Conservation (phyloP, 1,284 basidiomycete species). For the Thelephora terrestris region DNA sequence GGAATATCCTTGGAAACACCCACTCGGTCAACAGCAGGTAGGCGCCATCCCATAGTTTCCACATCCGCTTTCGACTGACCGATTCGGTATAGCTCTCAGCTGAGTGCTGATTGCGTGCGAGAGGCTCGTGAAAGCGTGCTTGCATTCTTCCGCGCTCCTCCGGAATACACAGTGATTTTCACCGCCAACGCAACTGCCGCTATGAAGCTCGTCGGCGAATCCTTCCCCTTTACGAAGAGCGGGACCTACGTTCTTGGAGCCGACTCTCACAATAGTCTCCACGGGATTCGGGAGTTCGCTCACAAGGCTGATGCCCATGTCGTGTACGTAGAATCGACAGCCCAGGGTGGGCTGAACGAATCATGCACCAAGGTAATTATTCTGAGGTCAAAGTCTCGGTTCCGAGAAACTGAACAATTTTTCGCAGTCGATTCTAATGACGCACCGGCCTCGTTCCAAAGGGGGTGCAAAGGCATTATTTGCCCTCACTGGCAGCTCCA, state of each 20-base stretch:
- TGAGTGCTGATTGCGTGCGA: slow-evolving; percentile 54
- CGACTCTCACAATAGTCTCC: slow-evolving; percentile 78
- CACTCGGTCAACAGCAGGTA: slow-evolving; percentile 73
- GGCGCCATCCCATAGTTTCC: slow-evolving; percentile 20
- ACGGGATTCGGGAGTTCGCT: slow-evolving; percentile 71
- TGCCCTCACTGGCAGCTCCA: slow-evolving; percentile 70
- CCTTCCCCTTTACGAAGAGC: slow-evolving; percentile 55
- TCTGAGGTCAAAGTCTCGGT: slow-evolving; percentile 1
- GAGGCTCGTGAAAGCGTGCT: slow-evolving; percentile 63
- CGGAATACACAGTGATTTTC: slow-evolving; percentile 72
- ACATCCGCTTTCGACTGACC: slow-evolving; percentile 2
- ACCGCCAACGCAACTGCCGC: slow-evolving; percentile 73
- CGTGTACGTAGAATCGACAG: slow-evolving; percentile 53
- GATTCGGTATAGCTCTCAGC: slow-evolving; percentile 41
- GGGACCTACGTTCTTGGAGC: slow-evolving; percentile 54
- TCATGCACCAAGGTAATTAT: slow-evolving; percentile 45
- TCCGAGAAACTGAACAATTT: slow-evolving; percentile 27
- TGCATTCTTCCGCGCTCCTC: slow-evolving; percentile 61
- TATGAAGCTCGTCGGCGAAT: slow-evolving; percentile 72
- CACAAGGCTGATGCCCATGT: slow-evolving; percentile 41
- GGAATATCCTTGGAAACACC: slow-evolving; percentile 66
- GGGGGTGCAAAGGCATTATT: slow-evolving; percentile 47
- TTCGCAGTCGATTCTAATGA: slow-evolving; percentile 25
- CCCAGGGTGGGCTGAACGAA: slow-evolving; percentile 51
- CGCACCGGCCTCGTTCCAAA: slow-evolving; percentile 29